Evolutionary conservation across 495 filamentous ascomycete species (phyloP).

Genomic region (Lichina pygmaea): DNA sequence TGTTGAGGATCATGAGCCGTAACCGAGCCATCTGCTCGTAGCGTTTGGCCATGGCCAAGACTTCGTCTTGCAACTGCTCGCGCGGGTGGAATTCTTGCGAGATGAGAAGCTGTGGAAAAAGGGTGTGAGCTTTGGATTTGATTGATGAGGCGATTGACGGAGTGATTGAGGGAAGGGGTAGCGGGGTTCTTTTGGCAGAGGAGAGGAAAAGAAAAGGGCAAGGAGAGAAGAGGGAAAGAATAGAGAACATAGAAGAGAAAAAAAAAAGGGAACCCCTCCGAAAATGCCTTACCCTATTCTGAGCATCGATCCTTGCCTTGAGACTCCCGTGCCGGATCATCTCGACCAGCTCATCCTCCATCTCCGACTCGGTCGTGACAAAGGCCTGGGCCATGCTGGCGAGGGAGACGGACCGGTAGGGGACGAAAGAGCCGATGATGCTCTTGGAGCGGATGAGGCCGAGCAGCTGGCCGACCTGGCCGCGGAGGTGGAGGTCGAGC

Average conservation of each 20-base stretch:
- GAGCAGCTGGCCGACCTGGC: slow-evolving; percentile 43
- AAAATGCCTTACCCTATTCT: slow-evolving; percentile 45
- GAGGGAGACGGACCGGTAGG: slow-evolving; percentile 15
- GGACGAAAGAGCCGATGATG: slow-evolving; percentile 58
- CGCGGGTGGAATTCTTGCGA: slow-evolving; percentile 38
- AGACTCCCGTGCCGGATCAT: slow-evolving; percentile 51
- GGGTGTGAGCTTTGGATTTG: background rate
- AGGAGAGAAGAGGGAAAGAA: slow-evolving; percentile 1
- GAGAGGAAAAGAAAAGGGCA: background rate
- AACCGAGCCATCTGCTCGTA: slow-evolving; percentile 52
- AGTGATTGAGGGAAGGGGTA: background rate
- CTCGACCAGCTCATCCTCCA: slow-evolving; percentile 46
- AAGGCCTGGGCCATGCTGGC: slow-evolving; percentile 13
- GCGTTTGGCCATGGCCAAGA: slow-evolving; percentile 34
- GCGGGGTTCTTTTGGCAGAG: background rate
- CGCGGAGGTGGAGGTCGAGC: slow-evolving; percentile 67
- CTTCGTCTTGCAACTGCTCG: slow-evolving; percentile 33
- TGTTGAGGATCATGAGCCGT: slow-evolving; percentile 46
- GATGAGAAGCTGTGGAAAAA: slow-evolving; percentile 27
- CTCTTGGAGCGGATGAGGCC: slow-evolving; percentile 57
- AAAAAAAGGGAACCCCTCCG: too few species aligned
- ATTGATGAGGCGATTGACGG: background rate
- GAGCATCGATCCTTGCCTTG: slow-evolving; percentile 61
- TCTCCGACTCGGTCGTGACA: slow-evolving; percentile 18
- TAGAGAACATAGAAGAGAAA: background rate